Conservation (phyloP, 441 rosid genomes). For the California macrophylla region DNA sequence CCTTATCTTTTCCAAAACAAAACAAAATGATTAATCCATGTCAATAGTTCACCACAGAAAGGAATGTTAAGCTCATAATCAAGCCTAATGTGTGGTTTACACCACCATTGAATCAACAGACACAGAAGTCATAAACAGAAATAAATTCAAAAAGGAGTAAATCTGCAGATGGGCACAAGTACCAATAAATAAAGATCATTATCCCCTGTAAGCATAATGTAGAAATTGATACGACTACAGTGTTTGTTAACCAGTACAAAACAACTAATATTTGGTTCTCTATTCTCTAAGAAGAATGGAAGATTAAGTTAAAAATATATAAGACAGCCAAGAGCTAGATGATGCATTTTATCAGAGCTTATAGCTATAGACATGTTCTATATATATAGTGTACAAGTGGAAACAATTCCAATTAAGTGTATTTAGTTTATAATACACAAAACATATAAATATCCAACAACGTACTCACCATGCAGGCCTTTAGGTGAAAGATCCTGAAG, state of each 20-base stretch:
- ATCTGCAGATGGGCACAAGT: not conserved
- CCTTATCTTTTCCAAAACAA: not conserved
- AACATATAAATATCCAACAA: conserved; percentile 2
- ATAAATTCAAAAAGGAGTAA: not conserved
- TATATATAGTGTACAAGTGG: not conserved
- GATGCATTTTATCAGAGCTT: not conserved
- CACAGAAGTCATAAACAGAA: not conserved
- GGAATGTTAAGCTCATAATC: not conserved
- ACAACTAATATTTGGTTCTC: too few species aligned
- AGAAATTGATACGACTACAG: not conserved
- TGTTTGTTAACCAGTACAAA: too few species aligned
- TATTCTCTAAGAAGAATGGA: too few species aligned
- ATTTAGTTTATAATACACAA: not conserved
- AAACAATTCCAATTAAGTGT: not conserved
- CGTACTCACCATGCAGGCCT: conserved; percentile 65
- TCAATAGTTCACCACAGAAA: not conserved
- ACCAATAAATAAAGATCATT: not conserved
- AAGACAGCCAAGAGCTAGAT: not conserved
- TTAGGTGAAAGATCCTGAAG: conserved; percentile 80
- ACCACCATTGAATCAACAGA: not conserved
- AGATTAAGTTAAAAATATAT: not conserved
- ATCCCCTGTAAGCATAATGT: not conserved
- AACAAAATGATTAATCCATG: not conserved
- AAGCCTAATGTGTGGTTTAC: not conserved
- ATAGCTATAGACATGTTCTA: not conserved